Evolutionary conservation across 441 rosid genomes (phyloP), one percentile per base, ranked within the genome.

Genomic region (Gossypium davidsonii): DNA sequence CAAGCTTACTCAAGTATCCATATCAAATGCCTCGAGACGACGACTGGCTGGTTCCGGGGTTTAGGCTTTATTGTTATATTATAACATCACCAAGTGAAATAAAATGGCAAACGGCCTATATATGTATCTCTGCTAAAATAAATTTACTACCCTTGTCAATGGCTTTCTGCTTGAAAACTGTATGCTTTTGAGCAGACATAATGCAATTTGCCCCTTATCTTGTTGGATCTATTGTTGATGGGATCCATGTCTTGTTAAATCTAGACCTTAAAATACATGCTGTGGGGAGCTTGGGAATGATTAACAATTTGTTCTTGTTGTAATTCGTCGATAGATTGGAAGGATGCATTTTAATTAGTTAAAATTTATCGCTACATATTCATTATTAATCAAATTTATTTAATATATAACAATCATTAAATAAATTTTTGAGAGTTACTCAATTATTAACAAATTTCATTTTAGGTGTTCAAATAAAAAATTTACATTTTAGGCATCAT

Each of bases 11-110:
- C 90, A 88, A 79, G 89, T 95, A 18, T 84, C 98, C 4, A 71
- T 87, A 57, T 95, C 98, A n/a, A 95, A 95, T 81, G 95, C 99
- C 48, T 59, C 92, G 0, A 87, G 85, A 83, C 88, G 99, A 60
- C 83, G 99, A 72, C 85, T 93, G n/a, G 77, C 99, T 65, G 99
- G 98, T 21, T 81, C 88, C n/a, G 76, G 80, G 10, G 62, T 78
- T n/a, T 85, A 78, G 76, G 63, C 34, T 61, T 34, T 31, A 18
- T 23, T 34, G 18, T 23, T 9, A 21, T 53, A 57, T 21, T 21
- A 68, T 8, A 12, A 59, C 51, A 14, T 9, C 10, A 11, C 58
- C 58, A 21, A 59, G 66, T 25, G 37, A 70, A 69, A 76, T 76
- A 66, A 34, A 6, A 34, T 34, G 39, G 39, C 8, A 34, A 64